Evolutionary conservation across 2,329 filamentous ascomycete genomes (phyloP).

Genomic region (Scleromitrula shiraiana): DNA sequence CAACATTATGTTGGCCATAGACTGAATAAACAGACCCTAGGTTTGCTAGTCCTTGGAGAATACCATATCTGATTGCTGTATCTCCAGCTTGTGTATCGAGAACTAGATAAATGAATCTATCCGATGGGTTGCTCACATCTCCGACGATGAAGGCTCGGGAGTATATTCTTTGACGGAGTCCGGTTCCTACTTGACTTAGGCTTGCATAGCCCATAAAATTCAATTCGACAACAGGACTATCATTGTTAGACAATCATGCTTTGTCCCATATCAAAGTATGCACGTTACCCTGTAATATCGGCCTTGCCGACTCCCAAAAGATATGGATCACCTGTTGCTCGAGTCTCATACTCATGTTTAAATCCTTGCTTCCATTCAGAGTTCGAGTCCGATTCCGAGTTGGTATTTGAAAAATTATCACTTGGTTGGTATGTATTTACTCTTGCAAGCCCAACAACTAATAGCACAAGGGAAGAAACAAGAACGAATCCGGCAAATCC

Average conservation of each 20-base stretch:
- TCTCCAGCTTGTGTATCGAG: constrained; percentile 82
- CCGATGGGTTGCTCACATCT: constrained; percentile 52
- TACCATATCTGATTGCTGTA: constrained; percentile 76
- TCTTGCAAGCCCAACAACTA: not conserved
- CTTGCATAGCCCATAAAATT: constrained; percentile 90
- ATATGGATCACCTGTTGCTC: constrained; percentile 36
- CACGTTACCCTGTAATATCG: constrained; percentile 62
- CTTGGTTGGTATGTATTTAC: not conserved
- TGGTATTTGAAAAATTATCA: not conserved
- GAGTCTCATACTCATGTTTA: constrained; percentile 10
- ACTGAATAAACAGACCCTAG: constrained; percentile 65
- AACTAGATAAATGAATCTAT: constrained; percentile 79
- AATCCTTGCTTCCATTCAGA: not conserved
- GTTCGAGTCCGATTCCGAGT: too few relatives aligned
- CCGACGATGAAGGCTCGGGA: constrained; percentile 83
- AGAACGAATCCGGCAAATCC: not conserved
- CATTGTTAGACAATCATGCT: not conserved
- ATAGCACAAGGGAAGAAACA: not conserved
- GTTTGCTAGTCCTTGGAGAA: constrained; percentile 63
- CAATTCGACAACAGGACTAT: constrained; percentile 72
- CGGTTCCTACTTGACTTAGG: constrained; percentile 68
- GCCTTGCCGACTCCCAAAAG: constrained; percentile 62
- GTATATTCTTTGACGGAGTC: constrained; percentile 81
- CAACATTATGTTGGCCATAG: constrained; percentile 74
- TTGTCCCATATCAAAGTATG: not conserved